Percentiles rank a stretch among this genome's conserved stretches.
phyloP scores from a whole-genome alignment of 176 grass and related monocot genomes.

The Zoysia japonica region DNA sequence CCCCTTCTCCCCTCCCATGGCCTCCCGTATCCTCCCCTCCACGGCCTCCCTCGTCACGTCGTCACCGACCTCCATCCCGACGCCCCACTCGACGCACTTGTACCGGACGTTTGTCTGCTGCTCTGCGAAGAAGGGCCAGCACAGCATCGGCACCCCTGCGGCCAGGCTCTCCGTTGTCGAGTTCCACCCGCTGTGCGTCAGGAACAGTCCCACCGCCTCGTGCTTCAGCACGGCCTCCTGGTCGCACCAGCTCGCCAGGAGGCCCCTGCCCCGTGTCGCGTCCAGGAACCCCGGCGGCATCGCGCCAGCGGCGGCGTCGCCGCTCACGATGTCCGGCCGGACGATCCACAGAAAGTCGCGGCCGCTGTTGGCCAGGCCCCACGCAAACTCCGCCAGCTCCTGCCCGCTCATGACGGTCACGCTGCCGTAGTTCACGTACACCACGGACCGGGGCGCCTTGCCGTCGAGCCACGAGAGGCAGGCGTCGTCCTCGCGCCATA shows the following conservation, averaged over 20 bases:
- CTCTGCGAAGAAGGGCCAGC: slow-evolving; percentile 53
- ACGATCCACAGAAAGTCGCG: slow-evolving; percentile 66
- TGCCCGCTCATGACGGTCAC: slow-evolving; percentile 9
- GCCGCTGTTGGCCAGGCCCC: slow-evolving; percentile 65
- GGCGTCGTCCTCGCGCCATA: slow-evolving; percentile 21
- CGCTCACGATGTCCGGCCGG: slow-evolving; percentile 51
- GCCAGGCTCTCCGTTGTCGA: too few relatives aligned
- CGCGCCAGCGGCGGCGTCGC: slow-evolving; percentile 2
- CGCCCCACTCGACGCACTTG: too few relatives aligned
- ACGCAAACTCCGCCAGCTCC: slow-evolving; percentile 68
- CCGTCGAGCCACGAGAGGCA: slow-evolving; percentile 44
- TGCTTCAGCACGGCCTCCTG: too few relatives aligned
- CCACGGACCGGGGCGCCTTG: slow-evolving; percentile 26
- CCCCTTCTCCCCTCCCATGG: slow-evolving; percentile 44
- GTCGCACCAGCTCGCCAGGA: too few relatives aligned
- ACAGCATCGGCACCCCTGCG: slow-evolving; percentile 45
- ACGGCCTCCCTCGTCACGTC: slow-evolving; percentile 29
- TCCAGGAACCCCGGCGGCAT: slow-evolving; percentile 43
- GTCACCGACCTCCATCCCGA: slow-evolving; percentile 43
- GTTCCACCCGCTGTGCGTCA: too few relatives aligned
- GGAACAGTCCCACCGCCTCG: too few relatives aligned
- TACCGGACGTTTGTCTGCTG: slow-evolving; percentile 22
- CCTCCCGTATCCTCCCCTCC: slow-evolving; percentile 38
- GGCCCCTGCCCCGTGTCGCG: too few relatives aligned
- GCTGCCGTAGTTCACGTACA: slow-evolving; percentile 55